These are phyloP conservation scores for Blastomyces percursus DNA, from an alignment of 2,329 filamentous ascomycete genomes.

Conservation along the genomic window DNA sequence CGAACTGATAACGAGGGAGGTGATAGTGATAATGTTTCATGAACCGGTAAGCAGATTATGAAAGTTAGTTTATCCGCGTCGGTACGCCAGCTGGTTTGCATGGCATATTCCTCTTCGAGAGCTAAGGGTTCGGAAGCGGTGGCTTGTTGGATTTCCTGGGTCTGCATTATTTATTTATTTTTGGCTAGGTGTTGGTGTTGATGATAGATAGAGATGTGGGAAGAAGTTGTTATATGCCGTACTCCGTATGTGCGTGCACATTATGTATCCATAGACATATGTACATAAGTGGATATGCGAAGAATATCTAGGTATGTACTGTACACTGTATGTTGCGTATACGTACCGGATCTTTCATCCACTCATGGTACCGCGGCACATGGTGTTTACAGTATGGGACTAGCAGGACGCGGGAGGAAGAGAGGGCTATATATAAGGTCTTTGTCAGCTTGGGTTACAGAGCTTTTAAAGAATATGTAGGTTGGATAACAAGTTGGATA, in stretches of 20 bases:
- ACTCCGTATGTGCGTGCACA: not conserved
- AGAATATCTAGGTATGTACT: too few relatives aligned
- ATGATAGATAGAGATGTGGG: too few relatives aligned
- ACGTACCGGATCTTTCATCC: slow-evolving; percentile 73
- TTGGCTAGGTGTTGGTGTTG: not conserved
- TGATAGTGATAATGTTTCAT: not conserved
- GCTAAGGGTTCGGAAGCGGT: slow-evolving; percentile 81
- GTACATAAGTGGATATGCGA: not conserved
- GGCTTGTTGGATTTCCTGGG: slow-evolving; percentile 61
- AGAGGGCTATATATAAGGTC: slow-evolving; percentile 56
- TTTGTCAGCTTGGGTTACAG: not conserved
- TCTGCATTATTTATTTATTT: slow-evolving; percentile 4
- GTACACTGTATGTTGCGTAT: not conserved
- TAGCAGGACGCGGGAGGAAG: slow-evolving; percentile 55
- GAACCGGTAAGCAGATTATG: slow-evolving; percentile 56
- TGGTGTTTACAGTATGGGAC: slow-evolving; percentile 77
- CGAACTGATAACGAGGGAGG: not conserved
- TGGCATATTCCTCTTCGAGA: slow-evolving; percentile 72
- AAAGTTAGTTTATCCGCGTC: slow-evolving; percentile 86
- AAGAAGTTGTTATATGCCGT: too few relatives aligned
- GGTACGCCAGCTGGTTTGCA: slow-evolving; percentile 77
- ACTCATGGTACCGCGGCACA: slow-evolving; percentile 71
- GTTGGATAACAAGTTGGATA: not conserved
- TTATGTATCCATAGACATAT: too few relatives aligned
- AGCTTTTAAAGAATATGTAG: not conserved